Evolutionary conservation across 257 asterid species (phyloP).

Genomic region (Scutellaria baicalensis): DNA sequence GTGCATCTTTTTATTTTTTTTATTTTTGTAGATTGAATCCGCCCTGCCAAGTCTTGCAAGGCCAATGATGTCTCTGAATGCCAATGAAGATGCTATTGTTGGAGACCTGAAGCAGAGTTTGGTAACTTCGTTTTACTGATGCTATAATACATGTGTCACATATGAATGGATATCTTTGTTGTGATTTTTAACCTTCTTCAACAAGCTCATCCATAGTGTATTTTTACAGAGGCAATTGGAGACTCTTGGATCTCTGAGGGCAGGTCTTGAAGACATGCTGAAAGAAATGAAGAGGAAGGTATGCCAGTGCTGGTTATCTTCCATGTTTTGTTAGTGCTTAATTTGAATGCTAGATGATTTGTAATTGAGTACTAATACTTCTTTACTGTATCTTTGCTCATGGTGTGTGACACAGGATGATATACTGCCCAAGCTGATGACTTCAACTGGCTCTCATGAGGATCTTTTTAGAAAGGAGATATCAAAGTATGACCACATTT

Average conservation of each 20-base stretch:
- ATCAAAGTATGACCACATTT: constrained; percentile 59
- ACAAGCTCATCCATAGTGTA: background rate
- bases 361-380: background rate
- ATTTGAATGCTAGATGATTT: background rate
- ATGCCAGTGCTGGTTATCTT: constrained; percentile 1
- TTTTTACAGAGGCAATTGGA: constrained; percentile 82
- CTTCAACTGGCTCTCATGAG: constrained; percentile 69
- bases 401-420: constrained; percentile 53
- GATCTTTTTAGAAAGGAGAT: constrained; percentile 75
- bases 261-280: constrained; percentile 96
- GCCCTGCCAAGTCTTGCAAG: constrained; percentile 82
- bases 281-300: constrained; percentile 99
- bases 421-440: constrained; percentile 69
- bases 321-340: background rate
- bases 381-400: background rate
- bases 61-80: constrained; percentile 87
- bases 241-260: constrained; percentile 86
- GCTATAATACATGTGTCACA: constrained; percentile 7
- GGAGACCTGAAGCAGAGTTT: constrained; percentile 84
- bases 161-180: background rate
- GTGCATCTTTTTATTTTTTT: background rate
- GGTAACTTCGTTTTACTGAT: constrained; percentile 39
- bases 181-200: background rate
- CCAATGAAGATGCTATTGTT: constrained; percentile 80
- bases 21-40: constrained; percentile 70